Evolutionary conservation across 2,329 filamentous ascomycete genomes (phyloP).

Genomic region (Rosellinia necatrix): DNA sequence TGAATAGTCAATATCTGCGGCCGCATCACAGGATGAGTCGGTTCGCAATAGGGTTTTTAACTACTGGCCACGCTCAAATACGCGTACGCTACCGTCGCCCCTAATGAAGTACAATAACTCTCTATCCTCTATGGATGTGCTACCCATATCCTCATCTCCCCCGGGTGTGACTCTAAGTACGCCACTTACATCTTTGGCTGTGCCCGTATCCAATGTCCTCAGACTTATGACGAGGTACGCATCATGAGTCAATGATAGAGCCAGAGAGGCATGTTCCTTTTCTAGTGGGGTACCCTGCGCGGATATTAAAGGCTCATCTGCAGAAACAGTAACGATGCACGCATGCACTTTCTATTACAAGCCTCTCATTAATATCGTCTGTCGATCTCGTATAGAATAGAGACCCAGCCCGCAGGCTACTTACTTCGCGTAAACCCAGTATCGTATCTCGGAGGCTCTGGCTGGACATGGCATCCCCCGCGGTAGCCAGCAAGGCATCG

Average conservation of each 20-base stretch:
- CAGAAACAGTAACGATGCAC: conserved; percentile 69
- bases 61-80: conserved; percentile 81
- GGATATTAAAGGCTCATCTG: conserved; percentile 73
- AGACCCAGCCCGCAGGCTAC: conserved; percentile 34
- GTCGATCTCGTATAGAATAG: background rate
- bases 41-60: conserved; percentile 21
- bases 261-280: conserved; percentile 70
- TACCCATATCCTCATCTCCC: conserved; percentile 38
- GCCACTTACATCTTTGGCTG: conserved; percentile 89
- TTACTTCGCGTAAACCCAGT: conserved; percentile 65
- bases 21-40: conserved; percentile 8
- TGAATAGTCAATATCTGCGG: conserved; percentile 8
- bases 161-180: conserved; percentile 77
- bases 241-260: conserved; percentile 74
- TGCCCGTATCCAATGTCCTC: conserved; percentile 80
- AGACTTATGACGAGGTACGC: conserved; percentile 74
- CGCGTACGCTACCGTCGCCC: conserved; percentile 76
- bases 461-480: conserved; percentile 50
- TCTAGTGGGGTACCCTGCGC: conserved; percentile 68
- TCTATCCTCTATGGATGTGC: conserved; percentile 54
- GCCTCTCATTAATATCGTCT: conserved; percentile 31
- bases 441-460: conserved; percentile 60
- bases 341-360: conserved; percentile 62
- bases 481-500: conserved; percentile 67
- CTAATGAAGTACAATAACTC: conserved; percentile 84